Evolutionary conservation across 139 green algal species (phyloP), one percentile per base, ranked within the genome.

Genomic region (Gonium pectorale): DNA sequence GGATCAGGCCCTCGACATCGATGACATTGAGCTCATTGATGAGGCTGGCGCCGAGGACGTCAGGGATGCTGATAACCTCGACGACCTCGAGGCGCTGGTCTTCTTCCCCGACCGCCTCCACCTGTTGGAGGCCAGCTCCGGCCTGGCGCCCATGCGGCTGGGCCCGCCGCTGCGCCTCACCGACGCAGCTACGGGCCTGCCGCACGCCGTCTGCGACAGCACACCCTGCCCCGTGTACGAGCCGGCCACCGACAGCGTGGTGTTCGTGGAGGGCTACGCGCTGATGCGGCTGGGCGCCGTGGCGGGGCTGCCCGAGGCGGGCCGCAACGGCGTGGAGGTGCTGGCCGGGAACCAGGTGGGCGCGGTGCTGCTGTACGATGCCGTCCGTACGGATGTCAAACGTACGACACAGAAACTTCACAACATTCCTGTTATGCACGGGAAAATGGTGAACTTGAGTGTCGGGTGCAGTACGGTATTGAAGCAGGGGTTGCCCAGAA

Each of bases 251-350:
- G 3, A 19, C 27, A 31, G 70, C 22, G 70, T 79, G 44, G 37
- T 64, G 27, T 79, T 79, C 46, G 46, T 79, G 46, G 70, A 79
- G 46, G 70, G 70, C 17, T 79, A 79, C 31, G 70, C 46, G 2
- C 19, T 79, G 17, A 63, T 79, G 46, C 15, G 31, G 0, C n/a
- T 79, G 31, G 46, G 44, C 46, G 31, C n/a, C n/a, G n/a, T n/a
- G n/a, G n/a, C n/a, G n/a, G n/a, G n/a, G n/a, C n/a, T n/a, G n/a
- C n/a, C n/a, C n/a, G n/a, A n/a, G n/a, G n/a, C n/a, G n/a, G n/a
- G 2, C 0, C 0, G 3, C 46, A 79, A 79, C 46, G 4, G 3
- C 3, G 70, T 79, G 1, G 22, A 44, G n/a, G 21, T 63, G 70
- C 29, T 56, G 31, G 70, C 70, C 31, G 70, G 70, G 2, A 21